Base-by-base conservation (phyloP, 2,329 filamentous ascomycete genomes). In the Paraconiothyrium sp. region DNA sequence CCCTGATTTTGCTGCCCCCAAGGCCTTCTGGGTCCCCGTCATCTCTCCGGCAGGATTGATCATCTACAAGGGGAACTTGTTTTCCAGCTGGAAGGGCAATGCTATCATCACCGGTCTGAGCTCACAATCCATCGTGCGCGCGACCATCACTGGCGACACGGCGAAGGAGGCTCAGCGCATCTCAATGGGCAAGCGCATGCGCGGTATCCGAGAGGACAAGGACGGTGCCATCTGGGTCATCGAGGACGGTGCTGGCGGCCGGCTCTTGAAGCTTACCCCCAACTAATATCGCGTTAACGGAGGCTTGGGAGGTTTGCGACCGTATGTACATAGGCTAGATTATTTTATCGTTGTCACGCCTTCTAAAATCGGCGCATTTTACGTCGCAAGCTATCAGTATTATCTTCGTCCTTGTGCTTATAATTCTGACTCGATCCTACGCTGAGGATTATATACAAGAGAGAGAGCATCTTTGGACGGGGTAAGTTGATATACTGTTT, bases 121-220 rank as follows among this genome's bases (percentile, higher is more conserved):
- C 58, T 57, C 64, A 30, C 54, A 63, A 48, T 35, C 47, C 24
- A 57, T 67, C 54, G 64, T 67, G 58, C 62, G 64, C 41, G 64
- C 55, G 22, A 60, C 64, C 41, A 67, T 67, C 49, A 61, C 57
- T n/a, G 64, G 62, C 10, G 58, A 67, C 34, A 65, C 62, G 39
- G 62, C 60, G n/a, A 64, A 65, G 55, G 64, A 67, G 48, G 64
- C 64, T 52, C 64, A 67, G 47, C 62, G 64, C 44, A 59, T 67
- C 56, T 62, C 64, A 9, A 67, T 67, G 64, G 64, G 64, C n/a
- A 67, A 67, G 60, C 59, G 64, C 47, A 67, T 67, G 62, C 62
- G 64, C 51, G 64, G 64, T 57, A 63, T 67, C 37, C 54, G 64
- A 58, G 64, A 67, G 57, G 64, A 62, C 48, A 67, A 67, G 62